A percentile compares a stretch with the other conserved stretches of the same genome.
These are phyloP conservation scores for Phyllostachys edulis DNA, from an alignment of 176 grass and related monocot genomes.

Conservation along the genomic window DNA sequence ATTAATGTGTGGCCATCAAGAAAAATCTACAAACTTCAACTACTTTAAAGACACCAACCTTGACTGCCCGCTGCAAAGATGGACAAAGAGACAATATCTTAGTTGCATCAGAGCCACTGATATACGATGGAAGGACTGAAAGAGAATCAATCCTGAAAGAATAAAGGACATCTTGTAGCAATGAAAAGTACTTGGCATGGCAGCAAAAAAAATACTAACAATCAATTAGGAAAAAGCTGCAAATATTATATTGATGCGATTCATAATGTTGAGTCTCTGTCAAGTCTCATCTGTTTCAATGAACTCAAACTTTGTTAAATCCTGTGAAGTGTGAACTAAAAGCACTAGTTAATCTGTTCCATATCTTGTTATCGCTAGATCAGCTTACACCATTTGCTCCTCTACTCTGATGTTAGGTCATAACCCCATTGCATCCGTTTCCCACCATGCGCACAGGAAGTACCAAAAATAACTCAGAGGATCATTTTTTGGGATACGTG, in stretches of 20 bases:
- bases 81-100: constrained; percentile 84
- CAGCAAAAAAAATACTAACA: constrained; percentile 29
- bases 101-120: constrained; percentile 70
- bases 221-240: neutral
- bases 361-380: constrained; percentile 11
- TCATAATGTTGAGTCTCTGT: neutral
- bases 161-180: constrained; percentile 7
- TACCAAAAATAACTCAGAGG: neutral
- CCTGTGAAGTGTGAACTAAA: constrained; percentile 10
- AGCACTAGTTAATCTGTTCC: neutral
- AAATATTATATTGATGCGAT: neutral
- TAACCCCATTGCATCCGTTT: constrained; percentile 1
- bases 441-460: neutral
- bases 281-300: constrained; percentile 30
- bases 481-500: neutral
- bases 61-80: constrained; percentile 73
- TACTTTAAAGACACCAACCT: constrained; percentile 52
- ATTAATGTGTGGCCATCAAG: constrained; percentile 33
- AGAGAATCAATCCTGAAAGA: constrained; percentile 87
- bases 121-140: constrained; percentile 86
- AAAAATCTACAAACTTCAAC: constrained; percentile 31
- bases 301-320: constrained; percentile 3
- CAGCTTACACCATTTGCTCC: constrained; percentile 10
- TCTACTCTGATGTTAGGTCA: constrained; percentile 14
- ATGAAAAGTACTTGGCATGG: constrained; percentile 2